Evolutionary conservation across 2,329 filamentous ascomycete species (phyloP).

Genomic region (Cercospora beticola): DNA sequence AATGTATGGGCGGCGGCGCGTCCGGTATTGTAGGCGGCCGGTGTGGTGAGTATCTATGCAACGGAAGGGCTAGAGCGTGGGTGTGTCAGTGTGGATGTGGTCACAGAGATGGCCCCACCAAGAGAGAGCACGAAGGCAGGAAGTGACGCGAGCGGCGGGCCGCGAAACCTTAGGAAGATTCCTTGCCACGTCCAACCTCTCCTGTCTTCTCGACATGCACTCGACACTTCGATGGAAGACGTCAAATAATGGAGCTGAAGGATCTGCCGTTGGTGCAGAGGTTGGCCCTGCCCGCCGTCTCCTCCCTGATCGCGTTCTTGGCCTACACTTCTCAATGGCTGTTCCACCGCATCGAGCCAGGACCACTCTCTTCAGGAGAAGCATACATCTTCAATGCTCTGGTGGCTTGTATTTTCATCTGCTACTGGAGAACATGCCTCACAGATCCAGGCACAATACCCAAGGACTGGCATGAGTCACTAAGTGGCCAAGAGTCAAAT

Average conservation of each 20-base stretch:
- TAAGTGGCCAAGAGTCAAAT: constrained; percentile 30
- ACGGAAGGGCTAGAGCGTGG: background rate
- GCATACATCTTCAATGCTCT: constrained; percentile 65
- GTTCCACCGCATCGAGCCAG: constrained; percentile 59
- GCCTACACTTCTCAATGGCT: constrained; percentile 71
- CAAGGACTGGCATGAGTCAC: constrained; percentile 40
- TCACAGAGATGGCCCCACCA: constrained; percentile 3
- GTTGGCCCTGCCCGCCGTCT: constrained; percentile 68
- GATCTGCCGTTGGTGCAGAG: constrained; percentile 29
- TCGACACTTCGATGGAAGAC: background rate
- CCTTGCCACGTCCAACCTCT: constrained; percentile 1
- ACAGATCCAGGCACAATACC: constrained; percentile 60
- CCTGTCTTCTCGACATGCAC: background rate
- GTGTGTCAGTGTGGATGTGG: constrained; percentile 6
- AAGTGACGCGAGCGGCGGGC: constrained; percentile 5
- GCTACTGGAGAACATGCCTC: constrained; percentile 65
- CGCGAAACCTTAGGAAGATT: background rate
- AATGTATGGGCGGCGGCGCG: background rate
- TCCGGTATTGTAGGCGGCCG: background rate
- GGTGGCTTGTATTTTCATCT: constrained; percentile 64
- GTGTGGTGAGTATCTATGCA: background rate
- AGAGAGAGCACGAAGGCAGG: background rate
- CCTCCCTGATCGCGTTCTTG: constrained; percentile 65
- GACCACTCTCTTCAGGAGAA: constrained; percentile 59
- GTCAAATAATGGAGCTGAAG: constrained; percentile 12